phyloP scores from a whole-genome alignment of 176 grass and related monocot species.

The Bolboschoenus planiculmis region DNA sequence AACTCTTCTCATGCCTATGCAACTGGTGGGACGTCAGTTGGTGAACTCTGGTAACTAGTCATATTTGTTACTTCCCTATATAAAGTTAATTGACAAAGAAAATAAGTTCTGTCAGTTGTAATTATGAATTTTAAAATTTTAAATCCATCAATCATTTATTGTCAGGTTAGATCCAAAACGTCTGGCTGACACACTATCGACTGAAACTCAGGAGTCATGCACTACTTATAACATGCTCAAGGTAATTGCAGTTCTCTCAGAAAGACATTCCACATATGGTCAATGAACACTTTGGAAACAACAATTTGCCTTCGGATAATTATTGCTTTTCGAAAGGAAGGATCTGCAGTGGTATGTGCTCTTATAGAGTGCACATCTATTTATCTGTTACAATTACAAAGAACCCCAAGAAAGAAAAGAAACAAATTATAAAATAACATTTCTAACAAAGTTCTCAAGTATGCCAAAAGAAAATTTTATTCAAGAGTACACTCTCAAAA shows the following conservation, averaged over 20 bases:
- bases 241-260: constrained; percentile 28
- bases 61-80: background rate
- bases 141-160: background rate
- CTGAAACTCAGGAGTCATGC: constrained; percentile 85
- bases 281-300: background rate
- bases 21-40: constrained; percentile 76
- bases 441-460: background rate
- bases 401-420: background rate
- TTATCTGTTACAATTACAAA: background rate
- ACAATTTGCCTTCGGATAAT: background rate
- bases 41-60: constrained; percentile 69
- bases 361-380: background rate
- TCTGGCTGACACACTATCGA: constrained; percentile 48
- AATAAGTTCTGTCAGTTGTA: background rate
- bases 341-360: background rate
- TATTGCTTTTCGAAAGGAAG: background rate
- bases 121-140: background rate
- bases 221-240: constrained; percentile 98
- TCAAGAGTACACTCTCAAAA: background rate
- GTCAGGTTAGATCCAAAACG: constrained; percentile 67
- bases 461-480: background rate
- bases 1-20: constrained; percentile 92
- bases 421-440: background rate
- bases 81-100: background rate
- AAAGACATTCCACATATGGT: background rate